Evolutionary conservation across 768 basidiomycete species (phyloP).

Genomic region (Gloeostereum incarnatum): DNA sequence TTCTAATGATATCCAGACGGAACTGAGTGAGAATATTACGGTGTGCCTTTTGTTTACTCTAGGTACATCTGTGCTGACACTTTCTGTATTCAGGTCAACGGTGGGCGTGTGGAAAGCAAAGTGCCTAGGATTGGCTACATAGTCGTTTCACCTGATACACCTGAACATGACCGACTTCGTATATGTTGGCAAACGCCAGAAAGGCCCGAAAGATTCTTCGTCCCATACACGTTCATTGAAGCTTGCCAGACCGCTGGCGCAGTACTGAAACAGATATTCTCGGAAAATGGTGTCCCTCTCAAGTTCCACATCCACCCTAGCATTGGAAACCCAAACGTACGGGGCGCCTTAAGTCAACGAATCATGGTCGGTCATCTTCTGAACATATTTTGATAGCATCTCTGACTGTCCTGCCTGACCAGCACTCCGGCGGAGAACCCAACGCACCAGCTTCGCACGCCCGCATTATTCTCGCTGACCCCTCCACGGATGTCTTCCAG

Average conservation of each 20-base stretch:
- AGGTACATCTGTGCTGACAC: conserved; percentile 1
- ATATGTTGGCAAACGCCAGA: conserved; percentile 64
- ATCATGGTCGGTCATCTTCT: conserved; percentile 46
- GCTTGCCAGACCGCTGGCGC: conserved; percentile 77
- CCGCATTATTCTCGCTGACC: conserved; percentile 72
- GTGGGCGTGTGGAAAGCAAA: conserved; percentile 70
- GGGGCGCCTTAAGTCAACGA: conserved; percentile 54
- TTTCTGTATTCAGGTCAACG: conserved; percentile 46
- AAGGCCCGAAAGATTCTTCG: conserved; percentile 68
- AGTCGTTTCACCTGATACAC: conserved; percentile 56
- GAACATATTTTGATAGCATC: conserved; percentile 1
- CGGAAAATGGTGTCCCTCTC: conserved; percentile 54
- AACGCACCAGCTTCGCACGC: conserved; percentile 62
- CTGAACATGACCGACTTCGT: conserved; percentile 68
- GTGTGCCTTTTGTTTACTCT: conserved; percentile 26
- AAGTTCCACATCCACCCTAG: conserved; percentile 76
- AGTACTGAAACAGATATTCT: conserved; percentile 68
- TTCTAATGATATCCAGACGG: conserved; percentile 54
- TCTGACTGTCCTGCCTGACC: conserved; percentile 1
- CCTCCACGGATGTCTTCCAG: conserved; percentile 67
- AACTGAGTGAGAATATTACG: conserved; percentile 66
- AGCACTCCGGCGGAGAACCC: conserved; percentile 81
- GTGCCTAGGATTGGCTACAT: conserved; percentile 73
- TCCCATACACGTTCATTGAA: conserved; percentile 75
- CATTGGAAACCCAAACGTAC: conserved; percentile 70